Evolutionary conservation across 768 basidiomycete genomes (phyloP).

Genomic region (Cantharellus anzutake): DNA sequence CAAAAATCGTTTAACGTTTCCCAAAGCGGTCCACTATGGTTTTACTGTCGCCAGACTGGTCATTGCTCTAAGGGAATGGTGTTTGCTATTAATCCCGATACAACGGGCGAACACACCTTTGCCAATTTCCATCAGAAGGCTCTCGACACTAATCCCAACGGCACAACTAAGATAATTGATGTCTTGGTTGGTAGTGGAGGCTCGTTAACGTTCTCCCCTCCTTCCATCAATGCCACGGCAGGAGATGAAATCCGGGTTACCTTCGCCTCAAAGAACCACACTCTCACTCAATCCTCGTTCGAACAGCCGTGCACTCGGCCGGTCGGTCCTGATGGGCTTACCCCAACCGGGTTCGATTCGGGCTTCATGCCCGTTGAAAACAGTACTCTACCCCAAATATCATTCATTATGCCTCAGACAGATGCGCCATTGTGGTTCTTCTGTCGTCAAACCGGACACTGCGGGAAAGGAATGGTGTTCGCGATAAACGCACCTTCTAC

Average conservation of each 20-base stretch:
- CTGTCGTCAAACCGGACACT: conserved; percentile 4
- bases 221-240: conserved; percentile 1
- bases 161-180: conserved; percentile 4
- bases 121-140: conserved; percentile 26
- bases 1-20: background rate
- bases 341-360: conserved; percentile 6
- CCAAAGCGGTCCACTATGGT: conserved; percentile 8
- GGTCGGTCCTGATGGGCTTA: background rate
- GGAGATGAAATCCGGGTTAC: conserved; percentile 3
- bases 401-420: conserved; percentile 5
- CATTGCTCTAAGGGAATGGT: conserved; percentile 31
- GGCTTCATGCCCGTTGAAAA: conserved; percentile 7
- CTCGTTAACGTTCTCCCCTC: conserved; percentile 2
- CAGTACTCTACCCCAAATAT: conserved; percentile 1
- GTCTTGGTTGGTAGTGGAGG: conserved; percentile 7
- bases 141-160: conserved; percentile 5
- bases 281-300: conserved; percentile 1
- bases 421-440: conserved; percentile 5
- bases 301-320: conserved; percentile 10
- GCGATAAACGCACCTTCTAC: conserved; percentile 8
- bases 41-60: conserved; percentile 7
- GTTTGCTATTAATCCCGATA: conserved; percentile 37
- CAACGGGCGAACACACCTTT: conserved; percentile 24
- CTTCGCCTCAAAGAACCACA: conserved; percentile 3
- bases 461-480: conserved; percentile 9